These are phyloP conservation scores for Lecanoromycetidae sp. DNA, from an alignment of 2,329 filamentous ascomycete species.

Conservation along the genomic window DNA sequence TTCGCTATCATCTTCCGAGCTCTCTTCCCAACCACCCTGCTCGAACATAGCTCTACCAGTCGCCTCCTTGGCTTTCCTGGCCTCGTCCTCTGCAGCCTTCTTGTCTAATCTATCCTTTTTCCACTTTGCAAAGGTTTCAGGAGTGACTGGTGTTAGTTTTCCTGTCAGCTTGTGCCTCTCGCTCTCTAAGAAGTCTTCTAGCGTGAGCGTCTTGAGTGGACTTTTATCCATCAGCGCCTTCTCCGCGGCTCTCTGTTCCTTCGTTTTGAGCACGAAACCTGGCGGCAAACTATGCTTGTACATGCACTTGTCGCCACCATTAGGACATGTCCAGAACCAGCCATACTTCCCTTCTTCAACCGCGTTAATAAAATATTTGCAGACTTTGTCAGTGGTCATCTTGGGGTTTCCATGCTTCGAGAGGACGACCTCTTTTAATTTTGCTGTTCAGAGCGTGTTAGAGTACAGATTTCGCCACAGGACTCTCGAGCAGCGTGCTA, in stretches of 20 bases:
- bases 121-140: constrained; percentile 89
- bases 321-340: constrained; percentile 98
- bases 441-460: constrained; percentile 40
- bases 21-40: constrained; percentile 76
- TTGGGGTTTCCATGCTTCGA: constrained; percentile 96
- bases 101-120: constrained; percentile 90
- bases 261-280: constrained; percentile 94
- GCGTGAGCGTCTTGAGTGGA: constrained; percentile 80
- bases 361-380: constrained; percentile 95
- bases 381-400: constrained; percentile 94
- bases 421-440: constrained; percentile 76
- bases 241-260: constrained; percentile 88
- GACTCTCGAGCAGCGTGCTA: not conserved
- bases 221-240: constrained; percentile 95
- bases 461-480: not conserved
- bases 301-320: constrained; percentile 95
- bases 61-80: constrained; percentile 81
- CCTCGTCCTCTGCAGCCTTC: constrained; percentile 88
- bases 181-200: constrained; percentile 94
- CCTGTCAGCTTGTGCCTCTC: constrained; percentile 93
- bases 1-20: constrained; percentile 52
- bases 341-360: constrained; percentile 98
- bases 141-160: constrained; percentile 82
- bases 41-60: constrained; percentile 93
- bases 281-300: constrained; percentile 92